Base-by-base conservation (phyloP, 345 rosid species). In the Hypericum androsaemum region DNA sequence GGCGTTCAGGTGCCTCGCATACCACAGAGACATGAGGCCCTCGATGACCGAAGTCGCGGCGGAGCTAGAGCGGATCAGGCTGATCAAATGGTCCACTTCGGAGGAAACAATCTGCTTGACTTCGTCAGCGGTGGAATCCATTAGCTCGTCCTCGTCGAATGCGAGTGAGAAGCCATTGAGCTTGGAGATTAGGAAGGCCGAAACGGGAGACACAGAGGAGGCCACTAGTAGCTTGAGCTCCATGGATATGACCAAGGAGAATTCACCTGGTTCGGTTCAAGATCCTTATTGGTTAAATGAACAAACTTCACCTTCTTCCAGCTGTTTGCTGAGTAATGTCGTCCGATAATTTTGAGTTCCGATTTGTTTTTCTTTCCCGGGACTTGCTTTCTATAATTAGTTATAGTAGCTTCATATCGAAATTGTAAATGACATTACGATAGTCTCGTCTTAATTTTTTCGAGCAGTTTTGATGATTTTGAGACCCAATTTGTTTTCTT, bases 11-110 rank as follows among this genome's bases (percentile, higher is more conserved):
- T 84, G 94, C 10, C 14, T 46, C 28, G 94, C 98, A 1, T 84
- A 80, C 52, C 92, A 92, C 49, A 45, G 79, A 15, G 95, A 88
- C 64, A 79, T 92, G 96, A 75, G 98, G 74, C 98, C 98, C 6
- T 67, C 89, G 0, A 92, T 92, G 98, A 74, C 52, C 41, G 98
- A 92, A 67, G 95, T 92, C 7, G 96, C 94, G 0, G 86, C 78
- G 42, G 98, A 92, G 74, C 94, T 92, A 0, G 88, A 83, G 54
- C 84, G 76, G 50, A 75, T 85, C 56, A 62, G 79, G 56, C 74
- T 81, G 41, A 77, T 84, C 38, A 63, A 78, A 50, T 90, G 92
- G 92, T 17, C 10, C 10, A 10, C 32, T 10, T 3, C 6, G 50
- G 50, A 6, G 50, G 50, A 10, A 4, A 22, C 32, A 22, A 22